These are phyloP conservation scores for Sporothrix dimorphospora DNA, from an alignment of 2,329 filamentous ascomycete species.

Conservation along the genomic window DNA sequence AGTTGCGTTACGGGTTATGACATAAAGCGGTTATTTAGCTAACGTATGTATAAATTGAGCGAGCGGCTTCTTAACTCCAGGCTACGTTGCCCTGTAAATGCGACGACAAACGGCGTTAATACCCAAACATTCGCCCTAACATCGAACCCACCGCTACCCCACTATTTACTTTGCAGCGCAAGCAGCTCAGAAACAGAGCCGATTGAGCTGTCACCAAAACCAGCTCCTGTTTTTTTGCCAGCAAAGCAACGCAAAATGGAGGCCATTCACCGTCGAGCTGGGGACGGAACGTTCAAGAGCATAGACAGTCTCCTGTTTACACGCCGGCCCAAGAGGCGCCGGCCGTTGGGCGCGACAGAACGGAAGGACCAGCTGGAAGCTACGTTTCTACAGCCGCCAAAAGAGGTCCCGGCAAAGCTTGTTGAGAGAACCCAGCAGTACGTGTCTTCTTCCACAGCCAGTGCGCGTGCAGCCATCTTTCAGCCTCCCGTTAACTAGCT, in stretches of 20 bases:
- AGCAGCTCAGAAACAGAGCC: neutral
- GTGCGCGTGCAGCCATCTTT: neutral
- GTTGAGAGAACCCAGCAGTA: constrained; percentile 84
- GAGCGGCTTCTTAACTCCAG: neutral
- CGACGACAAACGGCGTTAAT: neutral
- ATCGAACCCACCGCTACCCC: neutral
- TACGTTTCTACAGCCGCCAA: constrained; percentile 78
- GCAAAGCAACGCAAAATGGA: constrained; percentile 25
- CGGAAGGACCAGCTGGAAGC: constrained; percentile 73
- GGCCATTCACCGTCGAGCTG: constrained; percentile 20
- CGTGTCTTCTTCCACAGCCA: constrained; percentile 29
- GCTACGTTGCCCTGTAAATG: neutral
- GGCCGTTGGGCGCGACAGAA: constrained; percentile 44
- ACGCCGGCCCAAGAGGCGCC: constrained; percentile 25
- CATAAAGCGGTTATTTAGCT: constrained; percentile 4
- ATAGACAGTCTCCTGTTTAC: constrained; percentile 32
- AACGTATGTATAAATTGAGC: neutral
- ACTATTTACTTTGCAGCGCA: neutral
- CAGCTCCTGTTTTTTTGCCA: neutral
- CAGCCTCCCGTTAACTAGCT: constrained; percentile 23
- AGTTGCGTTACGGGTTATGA: neutral
- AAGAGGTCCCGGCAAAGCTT: constrained; percentile 81
- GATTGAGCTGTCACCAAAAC: neutral
- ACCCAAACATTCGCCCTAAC: neutral
- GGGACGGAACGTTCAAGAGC: constrained; percentile 19